Percentiles rank a stretch among this genome's conserved stretches.
Conservation (phyloP, 1,284 basidiomycete species). For the Trichosporon coremiiforme region DNA sequence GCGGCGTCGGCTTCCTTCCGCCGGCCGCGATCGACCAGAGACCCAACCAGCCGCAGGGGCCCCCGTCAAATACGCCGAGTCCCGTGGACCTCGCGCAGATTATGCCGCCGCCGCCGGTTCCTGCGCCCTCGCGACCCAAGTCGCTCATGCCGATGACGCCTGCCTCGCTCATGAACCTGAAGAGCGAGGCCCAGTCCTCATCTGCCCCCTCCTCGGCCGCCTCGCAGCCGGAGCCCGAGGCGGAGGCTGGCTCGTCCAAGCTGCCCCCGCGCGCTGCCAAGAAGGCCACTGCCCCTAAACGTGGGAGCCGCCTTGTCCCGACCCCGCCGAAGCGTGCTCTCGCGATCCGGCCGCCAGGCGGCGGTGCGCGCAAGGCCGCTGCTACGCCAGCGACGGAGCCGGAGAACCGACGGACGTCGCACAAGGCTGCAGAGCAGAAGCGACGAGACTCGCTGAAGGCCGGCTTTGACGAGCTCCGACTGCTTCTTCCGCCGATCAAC, state of each 20-base stretch:
- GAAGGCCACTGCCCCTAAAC: conserved; percentile 25
- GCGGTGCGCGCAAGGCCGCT: conserved; percentile 47
- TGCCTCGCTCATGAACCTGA: conserved; percentile 80
- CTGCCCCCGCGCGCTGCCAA: conserved; percentile 25
- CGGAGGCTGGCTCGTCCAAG: conserved; percentile 21
- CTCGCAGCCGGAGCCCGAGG: not conserved
- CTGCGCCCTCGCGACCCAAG: conserved; percentile 35
- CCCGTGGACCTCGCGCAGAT: conserved; percentile 70
- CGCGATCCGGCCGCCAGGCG: conserved; percentile 43
- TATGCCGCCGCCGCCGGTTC: conserved; percentile 64
- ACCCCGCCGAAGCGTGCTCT: conserved; percentile 44
- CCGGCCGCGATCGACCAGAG: conserved; percentile 48
- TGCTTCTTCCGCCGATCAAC: conserved; percentile 79
- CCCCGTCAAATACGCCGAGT: conserved; percentile 64
- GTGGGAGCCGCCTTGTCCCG: conserved; percentile 30
- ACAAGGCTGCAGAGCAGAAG: conserved; percentile 97
- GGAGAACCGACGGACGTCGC: conserved; percentile 72
- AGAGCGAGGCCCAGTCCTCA: conserved; percentile 23
- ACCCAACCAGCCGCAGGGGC: conserved; percentile 29
- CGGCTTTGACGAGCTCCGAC: conserved; percentile 90
- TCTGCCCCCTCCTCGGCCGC: conserved; percentile 6
- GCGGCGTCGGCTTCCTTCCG: conserved; percentile 41
- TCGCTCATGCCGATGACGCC: conserved; percentile 77
- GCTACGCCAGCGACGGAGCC: conserved; percentile 40
- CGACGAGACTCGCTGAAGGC: conserved; percentile 92